Evolutionary conservation across 1,139 yeast species (phyloP).

Genomic region (Waltiozyma sp.): DNA sequence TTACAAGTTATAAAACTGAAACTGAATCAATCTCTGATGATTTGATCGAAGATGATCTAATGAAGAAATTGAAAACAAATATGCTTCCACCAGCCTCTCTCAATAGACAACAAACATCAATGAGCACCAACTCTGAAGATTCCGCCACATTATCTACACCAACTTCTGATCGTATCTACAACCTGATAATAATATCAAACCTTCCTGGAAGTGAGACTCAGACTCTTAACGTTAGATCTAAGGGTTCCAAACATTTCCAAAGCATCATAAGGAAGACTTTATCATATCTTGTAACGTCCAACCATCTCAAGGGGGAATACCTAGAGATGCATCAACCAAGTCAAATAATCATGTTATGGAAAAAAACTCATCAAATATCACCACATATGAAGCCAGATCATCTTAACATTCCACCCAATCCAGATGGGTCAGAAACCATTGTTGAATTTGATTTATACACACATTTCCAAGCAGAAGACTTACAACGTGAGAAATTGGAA

Average conservation of each 20-base stretch:
- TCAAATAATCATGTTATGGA: constrained; percentile 12
- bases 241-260: constrained; percentile 14
- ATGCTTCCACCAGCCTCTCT: neutral
- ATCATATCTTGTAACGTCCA: constrained; percentile 4
- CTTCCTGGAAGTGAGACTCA: constrained; percentile 15
- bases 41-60: neutral
- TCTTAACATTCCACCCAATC: constrained; percentile 8
- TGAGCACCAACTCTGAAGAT: neutral
- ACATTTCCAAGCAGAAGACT: constrained; percentile 5
- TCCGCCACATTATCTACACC: neutral
- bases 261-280: constrained; percentile 11
- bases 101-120: too few relatives aligned
- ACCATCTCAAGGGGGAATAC: constrained; percentile 2
- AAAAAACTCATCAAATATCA: constrained; percentile 8
- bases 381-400: constrained; percentile 17
- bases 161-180: constrained; percentile 3
- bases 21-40: neutral
- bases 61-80: neutral
- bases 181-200: constrained; percentile 12
- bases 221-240: constrained; percentile 9
- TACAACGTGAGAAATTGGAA: constrained; percentile 1
- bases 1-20: neutral
- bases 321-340: constrained; percentile 5
- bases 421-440: constrained; percentile 4
- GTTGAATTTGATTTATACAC: constrained; percentile 15